Base-by-base conservation (phyloP, 1,139 yeast species). In the Pichia sorboxylosa region DNA sequence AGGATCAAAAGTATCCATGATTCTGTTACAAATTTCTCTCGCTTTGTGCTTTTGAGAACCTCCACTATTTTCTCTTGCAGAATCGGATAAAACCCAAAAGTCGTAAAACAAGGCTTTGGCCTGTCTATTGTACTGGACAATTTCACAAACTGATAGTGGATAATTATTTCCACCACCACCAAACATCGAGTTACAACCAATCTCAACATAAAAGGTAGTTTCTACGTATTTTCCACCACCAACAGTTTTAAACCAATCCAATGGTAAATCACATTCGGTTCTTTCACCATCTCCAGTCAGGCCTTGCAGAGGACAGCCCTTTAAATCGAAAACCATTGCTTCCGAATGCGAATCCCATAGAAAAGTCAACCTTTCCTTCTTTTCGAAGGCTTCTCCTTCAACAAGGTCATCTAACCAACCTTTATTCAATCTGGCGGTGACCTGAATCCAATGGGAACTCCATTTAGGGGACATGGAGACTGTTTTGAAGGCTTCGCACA, bases 381-480 rank as follows among this genome's bases (percentile, higher is more conserved):
- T 66, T 26, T 66, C 67, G 53, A 64, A 50, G 7, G 17, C 13
- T n/a, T 32, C 25, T 11, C 26, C 29, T 9, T 16, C 6, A 6
- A 6, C 7, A 8, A 38, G 13, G 13, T 29, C 33, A 13, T 55
- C 46, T 14, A 64, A 45, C 81, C 90, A 80, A 4, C 62, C 54
- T 15, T 61, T 48, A 1, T 94, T 94, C 6, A 87, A 61, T 20
- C 63, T 61, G 40, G 82, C 57, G 17, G 65, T 58, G 26, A 87
- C 61, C 45, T 75, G 70, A 57, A 90, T 84, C 98, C 98, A 90
- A 46, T 85, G 92, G 1, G 96, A 80, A 42, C 90, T 78, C 98
- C 97, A 90, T 13, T 93, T 79, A 2, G 97, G 97, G 2, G 37
- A 29, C 35, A 41, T 34, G 0, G 95, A 96, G 55, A 81, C 84